Evolutionary conservation across 2,329 filamentous ascomycete genomes (phyloP).

Genomic region (Uncinocarpus reesii): DNA sequence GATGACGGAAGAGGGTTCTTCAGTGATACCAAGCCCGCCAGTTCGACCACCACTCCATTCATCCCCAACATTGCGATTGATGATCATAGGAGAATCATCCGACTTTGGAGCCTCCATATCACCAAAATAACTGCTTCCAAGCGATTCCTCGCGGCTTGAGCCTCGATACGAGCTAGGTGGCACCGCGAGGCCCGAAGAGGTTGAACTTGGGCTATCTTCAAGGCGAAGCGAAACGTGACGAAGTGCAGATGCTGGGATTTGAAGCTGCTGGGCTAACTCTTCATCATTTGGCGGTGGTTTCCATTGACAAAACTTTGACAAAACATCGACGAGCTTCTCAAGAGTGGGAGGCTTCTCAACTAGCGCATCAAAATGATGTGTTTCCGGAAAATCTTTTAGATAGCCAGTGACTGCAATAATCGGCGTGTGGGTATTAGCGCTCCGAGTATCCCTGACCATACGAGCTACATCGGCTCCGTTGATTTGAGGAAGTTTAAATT

Average conservation of each 20-base stretch:
- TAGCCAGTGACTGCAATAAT: conserved; percentile 97
- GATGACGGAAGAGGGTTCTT: conserved; percentile 35
- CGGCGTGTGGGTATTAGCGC: conserved; percentile 84
- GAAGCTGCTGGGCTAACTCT: conserved; percentile 44
- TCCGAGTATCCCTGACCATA: conserved; percentile 96
- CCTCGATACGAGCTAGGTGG: conserved; percentile 66
- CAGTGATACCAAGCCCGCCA: conserved; percentile 56
- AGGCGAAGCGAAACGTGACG: conserved; percentile 53
- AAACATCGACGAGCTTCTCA: conserved; percentile 77
- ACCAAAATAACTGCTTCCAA: conserved; percentile 70
- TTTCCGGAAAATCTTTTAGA: conserved; percentile 89
- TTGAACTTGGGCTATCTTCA: conserved; percentile 75
- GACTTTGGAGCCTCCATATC: conserved; percentile 69
- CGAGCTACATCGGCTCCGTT: conserved; percentile 91
- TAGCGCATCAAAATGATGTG: conserved; percentile 88
- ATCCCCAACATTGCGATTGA: conserved; percentile 61
- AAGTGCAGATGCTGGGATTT: conserved; percentile 51
- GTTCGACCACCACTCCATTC: conserved; percentile 50
- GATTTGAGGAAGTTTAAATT: conserved; percentile 89
- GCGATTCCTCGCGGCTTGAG: conserved; percentile 78
- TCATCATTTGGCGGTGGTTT: conserved; percentile 60
- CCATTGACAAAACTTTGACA: conserved; percentile 86
- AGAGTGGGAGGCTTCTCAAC: conserved; percentile 95
- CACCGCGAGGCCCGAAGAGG: conserved; percentile 60
- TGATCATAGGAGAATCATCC: conserved; percentile 67